These are phyloP conservation scores for Eucalyptus curtisii DNA, from an alignment of 345 rosid species.

Conservation along the genomic window DNA sequence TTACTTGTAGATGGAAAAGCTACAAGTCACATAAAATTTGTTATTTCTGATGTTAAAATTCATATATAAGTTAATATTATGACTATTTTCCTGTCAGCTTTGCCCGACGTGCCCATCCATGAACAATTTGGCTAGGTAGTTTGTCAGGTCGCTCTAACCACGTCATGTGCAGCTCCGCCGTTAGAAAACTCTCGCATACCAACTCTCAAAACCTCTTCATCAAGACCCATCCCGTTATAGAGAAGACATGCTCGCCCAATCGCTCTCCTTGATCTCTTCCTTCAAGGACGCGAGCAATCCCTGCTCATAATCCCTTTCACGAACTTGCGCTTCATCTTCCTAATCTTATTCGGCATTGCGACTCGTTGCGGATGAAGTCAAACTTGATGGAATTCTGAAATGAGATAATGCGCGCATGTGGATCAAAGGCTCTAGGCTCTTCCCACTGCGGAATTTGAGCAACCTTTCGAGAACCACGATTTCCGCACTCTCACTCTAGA, in stretches of 20 bases:
- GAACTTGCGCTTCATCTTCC: background rate
- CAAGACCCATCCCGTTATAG: rapidly evolving
- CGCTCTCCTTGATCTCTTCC: no score
- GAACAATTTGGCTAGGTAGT: rapidly evolving
- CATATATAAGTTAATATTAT: no score
- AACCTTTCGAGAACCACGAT: background rate
- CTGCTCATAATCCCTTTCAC: background rate
- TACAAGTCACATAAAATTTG: no score
- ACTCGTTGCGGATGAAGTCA: background rate
- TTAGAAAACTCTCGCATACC: rapidly evolving
- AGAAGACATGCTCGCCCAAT: rapidly evolving
- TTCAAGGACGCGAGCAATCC: no score
- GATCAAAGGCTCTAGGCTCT: background rate
- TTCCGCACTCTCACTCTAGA: background rate
- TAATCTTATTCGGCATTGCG: background rate
- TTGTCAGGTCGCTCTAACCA: rapidly evolving
- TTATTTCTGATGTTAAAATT: background rate
- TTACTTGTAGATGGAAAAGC: no score
- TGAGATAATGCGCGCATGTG: background rate
- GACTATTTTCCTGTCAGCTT: background rate
- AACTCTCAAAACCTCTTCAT: background rate
- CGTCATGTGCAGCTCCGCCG: background rate
- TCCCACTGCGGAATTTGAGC: background rate
- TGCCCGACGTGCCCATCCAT: background rate
- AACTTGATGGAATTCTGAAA: background rate